Base-by-base conservation (phyloP, 2,329 filamentous ascomycete species). In the Aureobasidium sp. region DNA sequence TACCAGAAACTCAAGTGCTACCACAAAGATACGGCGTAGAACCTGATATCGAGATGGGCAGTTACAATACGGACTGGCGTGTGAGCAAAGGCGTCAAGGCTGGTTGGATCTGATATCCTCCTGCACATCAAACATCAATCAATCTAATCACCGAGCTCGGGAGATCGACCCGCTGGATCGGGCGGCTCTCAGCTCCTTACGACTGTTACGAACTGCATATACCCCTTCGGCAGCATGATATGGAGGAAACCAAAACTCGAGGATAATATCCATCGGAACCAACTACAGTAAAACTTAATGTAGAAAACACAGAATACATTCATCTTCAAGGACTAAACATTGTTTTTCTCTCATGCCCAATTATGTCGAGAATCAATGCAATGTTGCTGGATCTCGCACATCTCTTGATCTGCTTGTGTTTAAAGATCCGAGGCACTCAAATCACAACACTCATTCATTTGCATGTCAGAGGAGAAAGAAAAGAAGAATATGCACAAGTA, bases 121-220 rank as follows among this genome's bases (percentile, higher is more conserved):
- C 2, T 21, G 2, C 37, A 54, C 3, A 53, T 27, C 13, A 17
- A 31, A 13, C 4, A 31, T 31, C 42, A 42, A 54, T 54, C 17
- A 21, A 38, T 9, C 27, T 53, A 19, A 53, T 53, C 50, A 17
- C 25, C 13, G 37, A 31, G 50, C 21, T 15, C 33, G 49, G 50
- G 27, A 54, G 50, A 54, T 31, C 17, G 35, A 35, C 37, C 50
- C 19, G 53, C 53, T 45, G 38, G 53, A 45, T 7, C 27, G 19
- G 40, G 9, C 4, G 23, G 4, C 29, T 45, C 37, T 15, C 19
- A 31, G 6, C 35, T 42, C 33, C 29, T 57, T 35, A 57, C 53
- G 53, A 57, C 33, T 21, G 13, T 38, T 17, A 55, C 25, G 53
- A 57, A 43, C 45, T 57, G 53, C 53, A 57, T 54, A 54, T 54